Evolutionary conservation across 2,329 filamentous ascomycete genomes (phyloP).

Genomic region (Dichotomopilus funicola): DNA sequence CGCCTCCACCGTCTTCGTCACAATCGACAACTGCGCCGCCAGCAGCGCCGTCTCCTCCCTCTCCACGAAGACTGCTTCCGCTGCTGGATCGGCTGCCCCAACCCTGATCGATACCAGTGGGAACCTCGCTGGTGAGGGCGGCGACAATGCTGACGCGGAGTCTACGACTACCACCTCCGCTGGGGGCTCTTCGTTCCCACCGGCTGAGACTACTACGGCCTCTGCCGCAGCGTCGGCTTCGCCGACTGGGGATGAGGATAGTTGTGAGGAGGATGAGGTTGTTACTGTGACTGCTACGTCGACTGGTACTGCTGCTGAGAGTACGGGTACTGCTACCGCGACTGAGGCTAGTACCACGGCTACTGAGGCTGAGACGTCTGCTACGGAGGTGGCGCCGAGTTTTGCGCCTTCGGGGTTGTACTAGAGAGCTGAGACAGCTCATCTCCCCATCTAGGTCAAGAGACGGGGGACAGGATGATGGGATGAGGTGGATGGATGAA

Average conservation of each 20-base stretch:
- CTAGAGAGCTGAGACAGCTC: not conserved
- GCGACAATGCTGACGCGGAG: not conserved
- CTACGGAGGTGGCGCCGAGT: not conserved
- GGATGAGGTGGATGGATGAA: no score
- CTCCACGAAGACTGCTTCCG: not conserved
- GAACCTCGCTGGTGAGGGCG: not conserved
- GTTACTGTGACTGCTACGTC: conserved; percentile 11
- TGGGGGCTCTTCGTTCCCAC: no score
- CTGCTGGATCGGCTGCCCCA: no score
- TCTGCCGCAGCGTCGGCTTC: conserved; percentile 7
- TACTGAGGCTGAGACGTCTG: not conserved
- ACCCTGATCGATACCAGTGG: no score
- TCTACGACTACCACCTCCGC: not conserved
- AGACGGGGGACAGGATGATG: not conserved
- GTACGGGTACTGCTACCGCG: not conserved
- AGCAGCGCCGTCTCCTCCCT: not conserved
- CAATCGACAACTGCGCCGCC: conserved; percentile 5
- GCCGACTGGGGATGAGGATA: conserved; percentile 2
- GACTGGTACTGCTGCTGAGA: not conserved
- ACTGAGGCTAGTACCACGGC: not conserved
- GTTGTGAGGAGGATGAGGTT: conserved; percentile 12
- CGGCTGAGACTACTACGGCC: not conserved
- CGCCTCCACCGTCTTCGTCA: conserved; percentile 19
- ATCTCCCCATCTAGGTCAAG: not conserved
- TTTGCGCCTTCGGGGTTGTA: not conserved